A percentile compares a stretch with the other conserved stretches of the same genome.
Evolutionary conservation across 2,329 filamentous ascomycete genomes (phyloP).

Genomic region (Coleophoma crateriformis): DNA sequence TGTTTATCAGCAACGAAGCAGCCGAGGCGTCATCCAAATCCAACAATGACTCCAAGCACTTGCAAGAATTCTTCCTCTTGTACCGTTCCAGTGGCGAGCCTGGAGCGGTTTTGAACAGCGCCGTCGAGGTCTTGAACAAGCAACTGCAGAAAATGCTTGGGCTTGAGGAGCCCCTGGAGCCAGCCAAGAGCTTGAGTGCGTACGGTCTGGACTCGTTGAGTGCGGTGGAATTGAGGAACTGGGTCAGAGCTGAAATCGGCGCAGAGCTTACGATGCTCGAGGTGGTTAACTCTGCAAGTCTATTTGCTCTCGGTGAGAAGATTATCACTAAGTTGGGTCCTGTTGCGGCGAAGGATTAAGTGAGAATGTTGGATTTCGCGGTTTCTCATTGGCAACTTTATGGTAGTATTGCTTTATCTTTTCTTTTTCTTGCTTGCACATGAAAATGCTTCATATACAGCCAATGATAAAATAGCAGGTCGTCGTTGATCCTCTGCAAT

Average conservation of each 20-base stretch:
- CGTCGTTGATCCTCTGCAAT: too few species aligned
- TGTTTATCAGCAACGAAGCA: conserved; percentile 1
- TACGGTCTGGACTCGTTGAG: conserved; percentile 41
- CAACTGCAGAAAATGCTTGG: conserved; percentile 21
- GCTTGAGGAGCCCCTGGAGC: conserved; percentile 17
- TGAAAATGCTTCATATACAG: too few species aligned
- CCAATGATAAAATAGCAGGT: too few species aligned
- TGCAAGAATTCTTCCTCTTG: conserved; percentile 8
- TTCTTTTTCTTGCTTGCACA: too few species aligned
- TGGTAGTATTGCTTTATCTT: too few species aligned
- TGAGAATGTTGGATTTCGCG: too few species aligned
- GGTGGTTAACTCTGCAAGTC: conserved; percentile 17
- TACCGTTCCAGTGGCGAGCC: conserved; percentile 8
- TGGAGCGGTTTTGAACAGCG: conserved; percentile 8
- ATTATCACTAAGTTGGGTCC: not conserved
- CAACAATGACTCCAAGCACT: conserved; percentile 17
- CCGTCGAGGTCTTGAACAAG: conserved; percentile 15
- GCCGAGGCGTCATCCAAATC: not conserved
- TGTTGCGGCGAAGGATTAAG: too few species aligned
- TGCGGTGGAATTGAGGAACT: conserved; percentile 44
- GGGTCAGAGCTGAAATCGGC: conserved; percentile 36
- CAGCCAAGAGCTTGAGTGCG: conserved; percentile 12
- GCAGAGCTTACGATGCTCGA: conserved; percentile 42
- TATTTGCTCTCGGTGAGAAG: not conserved
- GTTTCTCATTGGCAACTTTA: too few species aligned